phyloP scores from a whole-genome alignment of 805 yeast species.

The Candida ficus region DNA sequence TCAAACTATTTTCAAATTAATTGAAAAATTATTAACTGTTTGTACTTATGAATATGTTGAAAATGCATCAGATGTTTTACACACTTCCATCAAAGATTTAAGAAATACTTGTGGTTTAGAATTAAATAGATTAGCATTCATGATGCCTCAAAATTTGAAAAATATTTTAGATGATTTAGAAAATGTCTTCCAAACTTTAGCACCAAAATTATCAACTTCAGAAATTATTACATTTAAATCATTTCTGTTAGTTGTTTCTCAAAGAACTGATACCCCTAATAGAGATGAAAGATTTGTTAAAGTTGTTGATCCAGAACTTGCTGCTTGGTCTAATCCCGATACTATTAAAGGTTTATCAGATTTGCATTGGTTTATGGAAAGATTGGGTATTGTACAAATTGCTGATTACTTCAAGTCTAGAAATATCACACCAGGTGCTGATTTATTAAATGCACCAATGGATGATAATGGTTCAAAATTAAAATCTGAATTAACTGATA shows the following conservation, averaged over 20 bases:
- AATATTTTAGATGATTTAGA: conserved; percentile 80
- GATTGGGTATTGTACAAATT: conserved; percentile 89
- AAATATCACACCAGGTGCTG: conserved; percentile 71
- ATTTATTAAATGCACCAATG: conserved; percentile 73
- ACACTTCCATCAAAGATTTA: conserved; percentile 79
- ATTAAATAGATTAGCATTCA: conserved; percentile 84
- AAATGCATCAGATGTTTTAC: conserved; percentile 60
- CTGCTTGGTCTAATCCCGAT: conserved; percentile 88
- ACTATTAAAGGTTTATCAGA: conserved; percentile 87
- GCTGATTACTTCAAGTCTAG: conserved; percentile 85
- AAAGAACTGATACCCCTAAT: conserved; percentile 68
- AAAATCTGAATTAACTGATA: conserved; percentile 75
- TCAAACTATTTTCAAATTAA: conserved; percentile 72
- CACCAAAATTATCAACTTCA: conserved; percentile 76
- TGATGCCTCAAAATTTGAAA: conserved; percentile 89
- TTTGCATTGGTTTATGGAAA: conserved; percentile 97
- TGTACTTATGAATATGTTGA: conserved; percentile 79
- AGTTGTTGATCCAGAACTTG: conserved; percentile 89
- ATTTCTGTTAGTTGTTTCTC: conserved; percentile 85
- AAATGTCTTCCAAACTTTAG: conserved; percentile 65
- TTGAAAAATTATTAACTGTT: conserved; percentile 80
- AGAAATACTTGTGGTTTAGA: conserved; percentile 94
- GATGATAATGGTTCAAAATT: conserved; percentile 81
- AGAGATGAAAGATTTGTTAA: conserved; percentile 75
- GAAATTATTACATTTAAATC: conserved; percentile 94